Conservation (phyloP, 148 eudicot species). For the Dianthus caryophyllus region DNA sequence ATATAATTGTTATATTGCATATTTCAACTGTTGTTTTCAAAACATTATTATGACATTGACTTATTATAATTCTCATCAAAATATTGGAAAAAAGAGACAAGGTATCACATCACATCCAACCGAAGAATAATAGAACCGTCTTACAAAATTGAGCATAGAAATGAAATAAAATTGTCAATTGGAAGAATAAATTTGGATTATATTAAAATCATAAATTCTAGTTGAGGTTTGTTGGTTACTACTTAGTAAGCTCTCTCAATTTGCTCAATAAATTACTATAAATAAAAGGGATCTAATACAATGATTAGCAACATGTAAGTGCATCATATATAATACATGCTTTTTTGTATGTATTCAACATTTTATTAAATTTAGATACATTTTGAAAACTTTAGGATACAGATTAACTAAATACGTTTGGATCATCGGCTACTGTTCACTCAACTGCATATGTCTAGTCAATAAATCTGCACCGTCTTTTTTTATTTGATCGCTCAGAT, state of each 20-base stretch:
- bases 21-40: neutral
- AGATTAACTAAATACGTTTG: too few relatives aligned
- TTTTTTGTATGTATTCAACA: too few relatives aligned
- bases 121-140: neutral
- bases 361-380: too few relatives aligned
- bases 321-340: too few relatives aligned
- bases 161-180: neutral
- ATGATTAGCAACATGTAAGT: constrained; percentile 16
- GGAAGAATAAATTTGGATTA: neutral
- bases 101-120: neutral
- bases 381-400: too few relatives aligned
- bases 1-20: neutral
- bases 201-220: neutral
- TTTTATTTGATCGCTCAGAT: too few relatives aligned
- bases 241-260: neutral
- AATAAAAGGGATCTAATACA: constrained; percentile 2
- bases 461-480: too few relatives aligned
- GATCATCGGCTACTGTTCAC: too few relatives aligned
- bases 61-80: neutral
- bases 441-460: too few relatives aligned
- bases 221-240: neutral
- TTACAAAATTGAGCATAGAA: neutral
- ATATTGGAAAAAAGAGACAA: neutral
- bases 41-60: neutral
- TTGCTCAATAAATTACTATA: neutral